Evolutionary conservation across 139 green algal genomes (phyloP).

Genomic region (Gonium pectorale): DNA sequence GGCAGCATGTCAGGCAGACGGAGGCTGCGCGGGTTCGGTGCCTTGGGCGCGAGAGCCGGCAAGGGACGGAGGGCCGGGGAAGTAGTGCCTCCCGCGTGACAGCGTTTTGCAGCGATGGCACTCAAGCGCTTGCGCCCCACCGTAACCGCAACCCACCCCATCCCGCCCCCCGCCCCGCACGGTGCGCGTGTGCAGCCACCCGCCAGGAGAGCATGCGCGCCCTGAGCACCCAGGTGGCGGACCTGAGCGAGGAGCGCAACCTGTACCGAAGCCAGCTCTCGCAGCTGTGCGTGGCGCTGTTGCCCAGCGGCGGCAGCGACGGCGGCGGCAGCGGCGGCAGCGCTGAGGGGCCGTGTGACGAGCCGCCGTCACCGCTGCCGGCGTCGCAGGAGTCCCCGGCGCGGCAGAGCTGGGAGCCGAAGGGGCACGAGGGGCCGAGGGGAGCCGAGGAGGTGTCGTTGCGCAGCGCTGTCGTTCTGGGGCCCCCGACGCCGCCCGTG

Average conservation of each 20-base stretch:
- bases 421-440: too few species aligned
- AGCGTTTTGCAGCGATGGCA: not conserved
- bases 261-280: not conserved
- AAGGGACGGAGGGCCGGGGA: too few species aligned
- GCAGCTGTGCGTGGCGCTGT: not conserved
- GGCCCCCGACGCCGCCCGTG: too few species aligned
- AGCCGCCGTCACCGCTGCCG: too few species aligned
- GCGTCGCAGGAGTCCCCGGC: too few species aligned
- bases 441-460: too few species aligned
- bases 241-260: not conserved
- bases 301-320: too few species aligned
- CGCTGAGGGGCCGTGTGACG: too few species aligned
- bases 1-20: not conserved
- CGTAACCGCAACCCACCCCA: not conserved
- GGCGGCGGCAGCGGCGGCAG: too few species aligned
- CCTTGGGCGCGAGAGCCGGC: not conserved
- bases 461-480: too few species aligned
- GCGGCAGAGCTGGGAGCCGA: too few species aligned
- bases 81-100: too few species aligned
- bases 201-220: not conserved
- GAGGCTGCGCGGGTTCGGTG: not conserved
- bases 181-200: not conserved
- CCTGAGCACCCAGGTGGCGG: not conserved
- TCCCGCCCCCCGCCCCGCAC: not conserved
- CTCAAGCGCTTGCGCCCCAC: not conserved